Base-by-base conservation (phyloP, 2,329 filamentous ascomycete genomes). In the Intubia oerlemansii region DNA sequence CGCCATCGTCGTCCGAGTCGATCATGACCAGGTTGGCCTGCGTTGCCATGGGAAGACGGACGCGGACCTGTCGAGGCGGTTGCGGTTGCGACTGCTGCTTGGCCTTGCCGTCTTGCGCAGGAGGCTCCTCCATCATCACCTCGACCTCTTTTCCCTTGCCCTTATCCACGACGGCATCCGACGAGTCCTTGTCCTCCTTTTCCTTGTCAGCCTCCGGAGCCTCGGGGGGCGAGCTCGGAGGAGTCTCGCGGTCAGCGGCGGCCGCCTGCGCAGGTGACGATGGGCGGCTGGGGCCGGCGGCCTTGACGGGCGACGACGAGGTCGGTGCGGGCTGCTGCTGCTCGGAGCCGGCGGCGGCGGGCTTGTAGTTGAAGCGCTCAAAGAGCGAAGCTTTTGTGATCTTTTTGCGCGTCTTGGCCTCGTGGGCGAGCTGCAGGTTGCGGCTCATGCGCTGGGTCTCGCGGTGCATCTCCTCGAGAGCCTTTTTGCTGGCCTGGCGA, bases 401-500 rank as follows among this genome's bases (percentile, higher is more conserved):
- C 53, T 81, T 91, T 58, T 88, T 95, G 50, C 77, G 84, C 2
- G 81, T 91, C 52, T 74, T 80, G 15, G 80, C 77, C 45, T 92
- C 73, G 48, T 95, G 84, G 2, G 78, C 69, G 27, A 98, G 62
- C 48, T 95, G 85, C 66, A 92, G 78, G 44, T 77, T 90, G 38
- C 88, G 66, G 39, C 68, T 74, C 53, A 98, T 67, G 17, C 88
- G 70, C 53, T 98, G 88, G 1, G 85, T 93, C 50, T 98, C 88
- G 33, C 81, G 68, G 41, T 77, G 76, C 75, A 98, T 93, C 40
- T 95, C 85, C 45, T 93, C 80, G 24, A 93, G 48, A 0, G 88
- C 88, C 51, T 82, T 93, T 54, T 85, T 95, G 54, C 84, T 85
- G 1, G 88, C 84, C 46, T 88, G 91, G 10, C 88, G 67, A 8